Evolutionary conservation across 2,329 filamentous ascomycete species (phyloP).

Genomic region (Thyridium curvatum): DNA sequence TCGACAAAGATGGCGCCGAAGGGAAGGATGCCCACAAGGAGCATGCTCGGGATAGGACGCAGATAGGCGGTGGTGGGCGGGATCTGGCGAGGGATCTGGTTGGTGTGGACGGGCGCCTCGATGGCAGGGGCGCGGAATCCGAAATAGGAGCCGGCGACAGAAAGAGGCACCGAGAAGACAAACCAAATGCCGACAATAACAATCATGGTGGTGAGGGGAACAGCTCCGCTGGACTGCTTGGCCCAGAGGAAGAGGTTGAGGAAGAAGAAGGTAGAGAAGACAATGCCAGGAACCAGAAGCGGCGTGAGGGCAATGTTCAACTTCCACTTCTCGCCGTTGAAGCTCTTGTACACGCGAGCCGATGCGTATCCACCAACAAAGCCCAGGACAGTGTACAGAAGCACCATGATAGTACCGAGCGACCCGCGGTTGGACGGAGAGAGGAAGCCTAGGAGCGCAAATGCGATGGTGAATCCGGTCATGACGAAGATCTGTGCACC

Average conservation of each 20-base stretch:
- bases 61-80: slow-evolving; percentile 80
- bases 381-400: slow-evolving; percentile 89
- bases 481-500: slow-evolving; percentile 97
- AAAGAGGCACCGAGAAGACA: slow-evolving; percentile 87
- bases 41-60: slow-evolving; percentile 79
- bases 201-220: slow-evolving; percentile 95
- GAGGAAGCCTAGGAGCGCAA: slow-evolving; percentile 88
- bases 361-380: slow-evolving; percentile 90
- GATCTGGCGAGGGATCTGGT: slow-evolving; percentile 97
- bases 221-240: slow-evolving; percentile 83
- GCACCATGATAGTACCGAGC: slow-evolving; percentile 84
- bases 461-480: slow-evolving; percentile 88
- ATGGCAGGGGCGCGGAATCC: slow-evolving; percentile 73
- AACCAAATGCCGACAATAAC: slow-evolving; percentile 95
- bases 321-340: slow-evolving; percentile 92
- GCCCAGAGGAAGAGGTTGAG: slow-evolving; percentile 96
- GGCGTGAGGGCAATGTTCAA: slow-evolving; percentile 86
- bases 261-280: slow-evolving; percentile 86
- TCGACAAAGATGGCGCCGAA: slow-evolving; percentile 98
- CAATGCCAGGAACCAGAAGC: slow-evolving; percentile 74
- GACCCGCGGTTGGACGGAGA: slow-evolving; percentile 95
- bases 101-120: slow-evolving; percentile 81
- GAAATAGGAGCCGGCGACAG: slow-evolving; percentile 84
- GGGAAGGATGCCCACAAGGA: slow-evolving; percentile 85
- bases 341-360: slow-evolving; percentile 86